Conservation (phyloP, 1,139 yeast genomes). For the Debaryomyces nepalensis region DNA sequence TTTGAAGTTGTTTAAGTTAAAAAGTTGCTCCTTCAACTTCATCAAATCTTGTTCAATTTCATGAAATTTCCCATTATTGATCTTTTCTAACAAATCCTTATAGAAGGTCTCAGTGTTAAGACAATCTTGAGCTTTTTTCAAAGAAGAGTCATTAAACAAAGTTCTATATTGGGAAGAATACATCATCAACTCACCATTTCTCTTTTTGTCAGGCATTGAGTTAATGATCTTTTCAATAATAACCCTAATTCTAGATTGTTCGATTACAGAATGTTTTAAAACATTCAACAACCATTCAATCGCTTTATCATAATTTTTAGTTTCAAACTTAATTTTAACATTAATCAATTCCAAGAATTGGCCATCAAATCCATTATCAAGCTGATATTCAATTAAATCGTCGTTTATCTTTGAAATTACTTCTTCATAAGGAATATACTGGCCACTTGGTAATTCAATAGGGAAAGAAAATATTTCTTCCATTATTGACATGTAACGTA, state of each 20-base stretch:
- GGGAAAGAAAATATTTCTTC: slow-evolving; percentile 74
- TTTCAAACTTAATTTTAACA: slow-evolving; percentile 65
- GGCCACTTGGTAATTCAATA: slow-evolving; percentile 64
- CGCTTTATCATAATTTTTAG: slow-evolving; percentile 65
- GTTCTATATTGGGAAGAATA: slow-evolving; percentile 62
- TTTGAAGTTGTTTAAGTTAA: slow-evolving; percentile 64
- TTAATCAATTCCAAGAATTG: slow-evolving; percentile 68
- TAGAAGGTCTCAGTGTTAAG: slow-evolving; percentile 65
- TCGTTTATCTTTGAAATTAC: slow-evolving; percentile 74
- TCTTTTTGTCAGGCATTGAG: slow-evolving; percentile 76
- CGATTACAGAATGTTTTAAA: slow-evolving; percentile 69
- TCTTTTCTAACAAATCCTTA: slow-evolving; percentile 51
- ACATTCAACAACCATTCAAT: slow-evolving; percentile 77
- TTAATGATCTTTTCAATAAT: slow-evolving; percentile 76
- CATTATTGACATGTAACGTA: slow-evolving; percentile 71
- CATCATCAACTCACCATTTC: slow-evolving; percentile 78
- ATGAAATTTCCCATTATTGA: slow-evolving; percentile 56
- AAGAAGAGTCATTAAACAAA: slow-evolving; percentile 59
- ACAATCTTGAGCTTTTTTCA: slow-evolving; percentile 69
- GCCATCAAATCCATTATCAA: slow-evolving; percentile 62
- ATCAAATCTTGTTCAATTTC: slow-evolving; percentile 60
- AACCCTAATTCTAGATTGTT: slow-evolving; percentile 69
- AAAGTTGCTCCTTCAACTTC: slow-evolving; percentile 57
- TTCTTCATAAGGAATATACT: slow-evolving; percentile 65
- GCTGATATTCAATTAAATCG: slow-evolving; percentile 66